Evolutionary conservation across 352 stramenopile genomes (phyloP).

Genomic region (Phytophthora hybrid): DNA sequence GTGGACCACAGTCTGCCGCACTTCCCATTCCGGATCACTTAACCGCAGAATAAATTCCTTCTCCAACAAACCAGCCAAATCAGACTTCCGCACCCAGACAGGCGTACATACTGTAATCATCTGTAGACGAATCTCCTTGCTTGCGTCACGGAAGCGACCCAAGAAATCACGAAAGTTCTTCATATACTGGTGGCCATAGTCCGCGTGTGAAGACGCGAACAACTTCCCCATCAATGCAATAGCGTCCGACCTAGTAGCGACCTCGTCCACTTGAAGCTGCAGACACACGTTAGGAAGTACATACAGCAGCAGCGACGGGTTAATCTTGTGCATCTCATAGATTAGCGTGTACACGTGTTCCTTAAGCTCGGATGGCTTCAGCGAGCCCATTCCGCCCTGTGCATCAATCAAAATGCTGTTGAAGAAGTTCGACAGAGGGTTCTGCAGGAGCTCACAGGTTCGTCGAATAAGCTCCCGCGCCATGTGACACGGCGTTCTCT

Average conservation of each 20-base stretch:
- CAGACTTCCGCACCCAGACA: conserved; percentile 80
- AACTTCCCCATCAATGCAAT: conserved; percentile 81
- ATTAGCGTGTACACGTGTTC: conserved; percentile 88
- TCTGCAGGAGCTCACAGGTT: conserved; percentile 74
- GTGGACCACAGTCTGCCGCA: conserved; percentile 78
- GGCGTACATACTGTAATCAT: conserved; percentile 78
- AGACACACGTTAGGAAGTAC: conserved; percentile 89
- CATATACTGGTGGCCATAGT: conserved; percentile 81
- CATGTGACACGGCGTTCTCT: conserved; percentile 61
- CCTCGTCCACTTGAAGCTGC: conserved; percentile 88
- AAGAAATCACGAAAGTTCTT: conserved; percentile 90
- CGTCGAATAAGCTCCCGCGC: conserved; percentile 77
- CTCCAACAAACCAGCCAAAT: conserved; percentile 67
- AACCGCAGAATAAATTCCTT: conserved; percentile 78
- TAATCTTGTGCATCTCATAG: conserved; percentile 86
- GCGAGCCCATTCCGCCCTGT: conserved; percentile 19
- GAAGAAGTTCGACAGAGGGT: conserved; percentile 78
- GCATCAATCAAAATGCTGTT: conserved; percentile 83
- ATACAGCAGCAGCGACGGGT: conserved; percentile 75
- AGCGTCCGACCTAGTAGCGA: conserved; percentile 80
- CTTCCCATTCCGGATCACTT: conserved; percentile 86
- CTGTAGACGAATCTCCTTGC: conserved; percentile 87
- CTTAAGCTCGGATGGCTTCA: conserved; percentile 61
- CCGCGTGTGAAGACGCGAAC: conserved; percentile 78
- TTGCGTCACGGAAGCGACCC: conserved; percentile 85